Evolutionary conservation across 2,329 filamentous ascomycete genomes (phyloP).

Genomic region (Alternaria triticina): DNA sequence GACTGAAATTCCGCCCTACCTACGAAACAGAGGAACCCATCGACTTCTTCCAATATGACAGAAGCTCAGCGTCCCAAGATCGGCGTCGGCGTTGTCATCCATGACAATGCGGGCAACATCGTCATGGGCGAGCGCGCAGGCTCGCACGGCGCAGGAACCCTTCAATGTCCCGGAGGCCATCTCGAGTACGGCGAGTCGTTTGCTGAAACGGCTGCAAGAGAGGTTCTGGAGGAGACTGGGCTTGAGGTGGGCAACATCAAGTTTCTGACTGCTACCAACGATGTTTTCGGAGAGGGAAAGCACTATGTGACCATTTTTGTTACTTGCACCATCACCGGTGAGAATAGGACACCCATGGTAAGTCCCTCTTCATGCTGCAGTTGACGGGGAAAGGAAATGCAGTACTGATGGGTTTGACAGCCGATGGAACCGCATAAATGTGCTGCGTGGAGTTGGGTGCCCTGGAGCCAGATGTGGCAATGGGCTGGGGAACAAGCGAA

Average conservation of each 20-base stretch:
- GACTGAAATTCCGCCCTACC: not conserved
- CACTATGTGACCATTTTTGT: slow-evolving; percentile 81
- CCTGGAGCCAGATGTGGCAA: slow-evolving; percentile 55
- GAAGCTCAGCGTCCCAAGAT: slow-evolving; percentile 45
- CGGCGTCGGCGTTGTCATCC: slow-evolving; percentile 58
- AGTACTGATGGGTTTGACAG: slow-evolving; percentile 16
- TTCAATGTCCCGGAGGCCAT: slow-evolving; percentile 76
- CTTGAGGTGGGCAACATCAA: slow-evolving; percentile 57
- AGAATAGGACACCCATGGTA: slow-evolving; percentile 61
- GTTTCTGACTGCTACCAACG: slow-evolving; percentile 70
- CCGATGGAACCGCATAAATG: slow-evolving; percentile 61
- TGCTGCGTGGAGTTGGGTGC: slow-evolving; percentile 60
- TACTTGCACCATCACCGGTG: slow-evolving; percentile 57
- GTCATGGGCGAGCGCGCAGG: slow-evolving; percentile 57
- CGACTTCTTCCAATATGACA: slow-evolving; percentile 16
- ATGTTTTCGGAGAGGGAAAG: slow-evolving; percentile 67
- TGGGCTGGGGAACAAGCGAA: slow-evolving; percentile 45
- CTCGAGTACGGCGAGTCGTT: slow-evolving; percentile 72
- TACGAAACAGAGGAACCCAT: not conserved
- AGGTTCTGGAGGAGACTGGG: slow-evolving; percentile 74
- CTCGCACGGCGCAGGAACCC: slow-evolving; percentile 56
- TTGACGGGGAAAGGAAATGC: not conserved
- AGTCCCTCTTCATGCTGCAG: slow-evolving; percentile 18
- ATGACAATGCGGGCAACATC: slow-evolving; percentile 51
- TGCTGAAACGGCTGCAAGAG: slow-evolving; percentile 68